Percentiles rank a stretch among this genome's conserved stretches.
Conservation (phyloP, 1,139 yeast species). For the Blastobotrys illinoisensis region DNA sequence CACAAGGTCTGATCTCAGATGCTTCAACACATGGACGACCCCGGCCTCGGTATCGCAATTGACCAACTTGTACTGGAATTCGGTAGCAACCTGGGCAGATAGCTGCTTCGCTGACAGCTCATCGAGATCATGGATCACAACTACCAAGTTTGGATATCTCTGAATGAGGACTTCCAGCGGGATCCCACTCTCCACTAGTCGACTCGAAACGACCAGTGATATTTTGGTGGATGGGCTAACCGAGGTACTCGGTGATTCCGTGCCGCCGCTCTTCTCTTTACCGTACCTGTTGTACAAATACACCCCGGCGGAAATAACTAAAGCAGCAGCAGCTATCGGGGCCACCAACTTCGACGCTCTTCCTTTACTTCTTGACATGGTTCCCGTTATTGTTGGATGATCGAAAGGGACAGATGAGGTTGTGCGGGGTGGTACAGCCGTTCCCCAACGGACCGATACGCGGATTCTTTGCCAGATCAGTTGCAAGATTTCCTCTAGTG, state of each 20-base stretch:
- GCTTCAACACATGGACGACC: conserved; percentile 30
- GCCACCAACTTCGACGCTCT: background rate
- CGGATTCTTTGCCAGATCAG: background rate
- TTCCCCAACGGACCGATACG: conserved; percentile 1
- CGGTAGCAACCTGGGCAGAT: conserved; percentile 19
- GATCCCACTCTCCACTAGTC: conserved; percentile 21
- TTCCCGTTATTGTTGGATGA: background rate
- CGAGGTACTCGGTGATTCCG: background rate
- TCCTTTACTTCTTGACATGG: conserved; percentile 2
- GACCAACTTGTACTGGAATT: conserved; percentile 24
- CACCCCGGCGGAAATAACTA: conserved; percentile 5
- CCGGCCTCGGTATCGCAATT: conserved; percentile 31
- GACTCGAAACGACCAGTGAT: conserved; percentile 19
- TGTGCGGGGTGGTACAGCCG: background rate
- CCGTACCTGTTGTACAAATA: conserved; percentile 5
- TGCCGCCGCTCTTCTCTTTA: background rate
- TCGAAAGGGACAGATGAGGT: background rate
- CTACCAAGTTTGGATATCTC: conserved; percentile 22
- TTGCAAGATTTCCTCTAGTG: background rate
- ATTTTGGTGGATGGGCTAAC: conserved; percentile 12
- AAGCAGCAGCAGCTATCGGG: conserved; percentile 3
- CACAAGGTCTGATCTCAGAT: conserved; percentile 27
- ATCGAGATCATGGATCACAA: conserved; percentile 24
- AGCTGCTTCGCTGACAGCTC: conserved; percentile 14
- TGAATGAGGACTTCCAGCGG: conserved; percentile 21